Conservation (phyloP, 148 eudicot genomes). For the Rhododendron williamsianum region DNA sequence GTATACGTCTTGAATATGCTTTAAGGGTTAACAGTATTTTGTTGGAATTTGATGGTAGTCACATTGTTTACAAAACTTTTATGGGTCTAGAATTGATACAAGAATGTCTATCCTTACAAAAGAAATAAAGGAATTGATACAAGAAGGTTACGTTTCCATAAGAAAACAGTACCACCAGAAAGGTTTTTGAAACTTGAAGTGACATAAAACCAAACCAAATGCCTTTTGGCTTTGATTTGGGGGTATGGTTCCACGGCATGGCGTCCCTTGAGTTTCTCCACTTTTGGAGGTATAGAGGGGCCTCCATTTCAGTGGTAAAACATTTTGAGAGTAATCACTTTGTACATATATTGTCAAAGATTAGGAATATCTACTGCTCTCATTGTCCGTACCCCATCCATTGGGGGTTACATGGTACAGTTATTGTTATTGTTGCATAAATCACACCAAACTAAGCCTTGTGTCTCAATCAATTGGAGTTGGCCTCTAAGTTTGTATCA, state of each 20-base stretch:
- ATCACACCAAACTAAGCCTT: neutral
- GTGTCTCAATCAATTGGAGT: neutral
- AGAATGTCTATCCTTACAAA: neutral
- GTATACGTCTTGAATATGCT: neutral
- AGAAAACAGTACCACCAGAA: neutral
- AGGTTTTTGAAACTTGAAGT: neutral
- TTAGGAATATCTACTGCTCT: neutral
- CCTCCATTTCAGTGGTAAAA: neutral
- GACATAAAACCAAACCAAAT: neutral
- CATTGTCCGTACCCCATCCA: neutral
- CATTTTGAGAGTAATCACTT: neutral
- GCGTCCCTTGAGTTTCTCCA: neutral
- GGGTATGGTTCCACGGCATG: neutral
- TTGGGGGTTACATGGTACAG: neutral
- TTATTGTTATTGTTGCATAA: neutral
- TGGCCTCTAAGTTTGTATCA: neutral
- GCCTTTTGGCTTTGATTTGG: neutral
- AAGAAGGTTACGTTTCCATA: neutral
- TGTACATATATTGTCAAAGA: neutral
- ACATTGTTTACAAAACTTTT: neutral
- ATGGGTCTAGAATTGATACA: neutral
- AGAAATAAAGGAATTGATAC: neutral
- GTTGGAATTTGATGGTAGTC: neutral
- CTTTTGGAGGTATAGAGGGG: neutral
- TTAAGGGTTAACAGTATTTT: neutral